A percentile compares a stretch with the other conserved stretches of the same genome.
Conservation (phyloP, 495 filamentous ascomycete species). For the Podospora pseudopauciseta region DNA sequence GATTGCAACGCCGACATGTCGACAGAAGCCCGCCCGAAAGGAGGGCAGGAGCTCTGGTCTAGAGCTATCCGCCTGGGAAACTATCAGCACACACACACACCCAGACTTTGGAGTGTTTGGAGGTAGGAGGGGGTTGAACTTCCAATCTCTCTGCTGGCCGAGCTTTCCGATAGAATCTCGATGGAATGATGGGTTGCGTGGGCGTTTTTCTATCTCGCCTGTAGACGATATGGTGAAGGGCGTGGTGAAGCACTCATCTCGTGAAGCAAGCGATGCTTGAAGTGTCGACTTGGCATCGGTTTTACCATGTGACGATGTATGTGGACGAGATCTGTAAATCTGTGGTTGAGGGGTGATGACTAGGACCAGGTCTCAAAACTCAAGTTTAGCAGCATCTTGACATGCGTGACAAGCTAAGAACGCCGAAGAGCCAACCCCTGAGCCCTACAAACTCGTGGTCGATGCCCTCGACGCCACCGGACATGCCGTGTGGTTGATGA, state of each 20-base stretch:
- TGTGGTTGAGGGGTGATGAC: neutral
- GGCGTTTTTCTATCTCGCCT: neutral
- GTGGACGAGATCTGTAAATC: neutral
- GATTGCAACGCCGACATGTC: neutral
- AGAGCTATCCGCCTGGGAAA: neutral
- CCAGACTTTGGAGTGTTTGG: slow-evolving; percentile 4
- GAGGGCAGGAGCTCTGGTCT: neutral
- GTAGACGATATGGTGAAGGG: neutral
- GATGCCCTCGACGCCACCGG: slow-evolving; percentile 3
- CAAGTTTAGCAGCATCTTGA: neutral
- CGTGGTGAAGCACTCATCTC: neutral
- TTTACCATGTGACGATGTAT: neutral
- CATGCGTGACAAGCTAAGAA: neutral
- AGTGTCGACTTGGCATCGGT: neutral
- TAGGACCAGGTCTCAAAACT: neutral
- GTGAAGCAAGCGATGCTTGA: neutral
- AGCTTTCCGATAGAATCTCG: neutral
- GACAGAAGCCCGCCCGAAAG: neutral
- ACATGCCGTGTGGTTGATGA: neutral
- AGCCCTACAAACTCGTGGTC: neutral
- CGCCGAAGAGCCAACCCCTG: neutral
- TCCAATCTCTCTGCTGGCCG: slow-evolving; percentile 9
- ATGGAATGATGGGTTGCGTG: neutral
- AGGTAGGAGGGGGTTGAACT: neutral
- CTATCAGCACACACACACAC: slow-evolving; percentile 4